Conservation (phyloP, 805 yeast genomes). For the Candida insectalens region DNA sequence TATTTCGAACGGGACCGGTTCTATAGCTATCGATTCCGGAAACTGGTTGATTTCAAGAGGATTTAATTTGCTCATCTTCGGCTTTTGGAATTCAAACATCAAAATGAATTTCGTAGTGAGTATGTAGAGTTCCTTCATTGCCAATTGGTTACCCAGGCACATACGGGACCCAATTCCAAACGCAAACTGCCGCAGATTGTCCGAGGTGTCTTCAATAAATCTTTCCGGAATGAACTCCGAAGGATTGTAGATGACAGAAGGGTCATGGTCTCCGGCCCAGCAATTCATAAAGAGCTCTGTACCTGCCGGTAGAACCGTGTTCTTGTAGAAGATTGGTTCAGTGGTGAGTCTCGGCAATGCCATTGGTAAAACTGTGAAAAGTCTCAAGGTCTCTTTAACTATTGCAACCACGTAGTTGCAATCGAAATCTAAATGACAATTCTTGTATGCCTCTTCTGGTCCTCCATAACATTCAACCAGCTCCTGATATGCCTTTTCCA, state of each 20-base stretch:
- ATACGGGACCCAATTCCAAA: conserved; percentile 67
- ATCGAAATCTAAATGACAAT: conserved; percentile 15
- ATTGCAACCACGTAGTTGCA: conserved; percentile 49
- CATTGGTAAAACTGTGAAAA: conserved; percentile 58
- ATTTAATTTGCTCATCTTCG: conserved; percentile 32
- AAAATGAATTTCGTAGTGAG: conserved; percentile 43
- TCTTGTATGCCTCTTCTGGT: conserved; percentile 14
- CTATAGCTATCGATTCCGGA: conserved; percentile 55
- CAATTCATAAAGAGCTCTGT: conserved; percentile 58
- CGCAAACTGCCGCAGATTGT: conserved; percentile 31
- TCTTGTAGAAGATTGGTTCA: conserved; percentile 31
- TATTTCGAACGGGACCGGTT: conserved; percentile 37
- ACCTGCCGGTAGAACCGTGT: conserved; percentile 39
- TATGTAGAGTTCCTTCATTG: conserved; percentile 55
- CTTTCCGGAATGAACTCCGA: conserved; percentile 42
- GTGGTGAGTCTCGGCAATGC: conserved; percentile 57
- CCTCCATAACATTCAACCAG: conserved; percentile 26
- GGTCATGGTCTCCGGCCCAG: conserved; percentile 64
- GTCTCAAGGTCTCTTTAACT: conserved; percentile 52
- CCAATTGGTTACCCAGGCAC: conserved; percentile 64
- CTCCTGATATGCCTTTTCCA: conserved; percentile 32
- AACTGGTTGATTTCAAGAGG: conserved; percentile 40
- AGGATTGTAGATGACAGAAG: conserved; percentile 31
- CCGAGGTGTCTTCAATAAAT: conserved; percentile 25
- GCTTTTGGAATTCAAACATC: conserved; percentile 19